Evolutionary conservation across 345 rosid species (phyloP).

Genomic region (Gossypium stocksii): DNA sequence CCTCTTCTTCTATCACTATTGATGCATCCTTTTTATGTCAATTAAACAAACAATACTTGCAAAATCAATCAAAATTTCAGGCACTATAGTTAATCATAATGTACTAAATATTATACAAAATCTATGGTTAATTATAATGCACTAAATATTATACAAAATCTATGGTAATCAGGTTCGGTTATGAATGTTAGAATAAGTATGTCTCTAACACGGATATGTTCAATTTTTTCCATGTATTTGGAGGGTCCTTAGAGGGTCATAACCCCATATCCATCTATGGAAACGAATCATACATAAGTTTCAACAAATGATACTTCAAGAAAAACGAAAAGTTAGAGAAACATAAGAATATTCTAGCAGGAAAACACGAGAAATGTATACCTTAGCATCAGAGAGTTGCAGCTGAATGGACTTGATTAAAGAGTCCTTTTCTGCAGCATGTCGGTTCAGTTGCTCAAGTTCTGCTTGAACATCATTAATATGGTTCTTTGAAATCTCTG

Average conservation of each 20-base stretch:
- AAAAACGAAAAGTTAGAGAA: background rate
- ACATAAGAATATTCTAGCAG: background rate
- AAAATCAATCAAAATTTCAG: background rate
- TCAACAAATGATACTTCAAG: background rate
- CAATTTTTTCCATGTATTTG: background rate
- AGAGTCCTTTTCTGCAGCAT: conserved; percentile 61
- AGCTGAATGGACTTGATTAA: conserved; percentile 58
- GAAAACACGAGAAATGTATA: conserved; percentile 9
- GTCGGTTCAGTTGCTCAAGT: conserved; percentile 54
- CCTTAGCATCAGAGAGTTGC: conserved; percentile 89
- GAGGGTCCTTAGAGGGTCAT: background rate
- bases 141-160: background rate
- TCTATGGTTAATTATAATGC: background rate
- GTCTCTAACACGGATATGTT: background rate
- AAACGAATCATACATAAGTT: background rate
- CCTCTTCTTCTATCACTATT: background rate
- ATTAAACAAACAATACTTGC: background rate
- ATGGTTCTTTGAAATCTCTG: conserved; percentile 48
- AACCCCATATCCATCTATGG: background rate
- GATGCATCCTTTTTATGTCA: background rate
- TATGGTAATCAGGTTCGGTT: background rate
- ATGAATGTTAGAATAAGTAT: background rate
- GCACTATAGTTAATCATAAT: background rate
- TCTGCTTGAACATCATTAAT: conserved; percentile 39
- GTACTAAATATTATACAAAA: background rate